Percentiles rank a stretch among this genome's conserved stretches.
Conservation (phyloP, 805 yeast genomes). For the Metschnikowia cubensis region DNA sequence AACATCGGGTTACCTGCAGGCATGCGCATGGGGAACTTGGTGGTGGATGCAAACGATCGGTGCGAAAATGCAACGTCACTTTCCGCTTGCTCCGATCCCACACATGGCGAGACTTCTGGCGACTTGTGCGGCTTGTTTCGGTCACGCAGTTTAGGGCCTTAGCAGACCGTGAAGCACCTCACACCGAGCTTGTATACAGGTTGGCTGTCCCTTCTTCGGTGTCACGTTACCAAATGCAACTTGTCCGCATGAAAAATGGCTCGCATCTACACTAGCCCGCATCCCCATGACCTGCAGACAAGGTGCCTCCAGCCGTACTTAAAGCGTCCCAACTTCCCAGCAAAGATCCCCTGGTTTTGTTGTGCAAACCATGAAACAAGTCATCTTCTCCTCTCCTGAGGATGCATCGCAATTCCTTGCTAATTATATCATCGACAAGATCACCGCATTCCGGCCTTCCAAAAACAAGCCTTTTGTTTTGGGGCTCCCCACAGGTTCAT, state of each 20-base stretch:
- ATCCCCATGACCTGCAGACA: neutral
- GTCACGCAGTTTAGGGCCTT: no score
- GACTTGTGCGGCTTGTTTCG: no score
- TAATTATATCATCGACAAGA: conserved; percentile 39
- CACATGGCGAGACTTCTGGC: no score
- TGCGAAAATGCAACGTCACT: conserved; percentile 15
- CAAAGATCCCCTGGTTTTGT: no score
- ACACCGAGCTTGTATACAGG: neutral
- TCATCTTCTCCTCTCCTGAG: conserved; percentile 30
- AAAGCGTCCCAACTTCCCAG: neutral
- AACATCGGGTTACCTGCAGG: conserved; percentile 4
- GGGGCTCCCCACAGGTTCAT: conserved; percentile 61
- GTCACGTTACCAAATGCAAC: neutral
- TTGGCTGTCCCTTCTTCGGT: neutral
- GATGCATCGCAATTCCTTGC: conserved; percentile 46
- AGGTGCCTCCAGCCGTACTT: neutral
- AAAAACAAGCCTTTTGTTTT: conserved; percentile 46
- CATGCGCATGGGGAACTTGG: neutral
- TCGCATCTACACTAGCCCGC: neutral
- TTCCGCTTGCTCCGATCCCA: neutral
- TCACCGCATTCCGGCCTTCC: conserved; percentile 45
- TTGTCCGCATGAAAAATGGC: neutral
- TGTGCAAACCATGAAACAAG: conserved; percentile 11
- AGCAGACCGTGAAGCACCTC: no score
- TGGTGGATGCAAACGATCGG: neutral